Conservation (phyloP, 1,139 yeast genomes). For the Suhomyces bokatorum region DNA sequence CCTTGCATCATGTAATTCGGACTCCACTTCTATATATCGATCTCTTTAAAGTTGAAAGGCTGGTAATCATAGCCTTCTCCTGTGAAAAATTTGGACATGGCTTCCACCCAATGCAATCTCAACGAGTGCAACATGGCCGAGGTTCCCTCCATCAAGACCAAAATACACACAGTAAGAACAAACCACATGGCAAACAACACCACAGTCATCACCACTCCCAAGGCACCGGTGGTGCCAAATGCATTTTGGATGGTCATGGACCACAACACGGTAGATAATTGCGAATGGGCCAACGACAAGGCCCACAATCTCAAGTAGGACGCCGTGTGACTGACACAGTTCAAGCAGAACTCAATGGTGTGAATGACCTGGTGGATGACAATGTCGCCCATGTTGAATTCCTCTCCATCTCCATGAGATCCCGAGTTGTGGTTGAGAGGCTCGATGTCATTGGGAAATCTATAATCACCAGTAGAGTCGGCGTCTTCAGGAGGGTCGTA, state of each 20-base stretch:
- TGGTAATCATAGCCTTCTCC: constrained; percentile 92
- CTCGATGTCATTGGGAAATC: constrained; percentile 51
- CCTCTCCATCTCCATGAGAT: constrained; percentile 43
- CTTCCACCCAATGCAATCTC: constrained; percentile 98
- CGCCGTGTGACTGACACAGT: constrained; percentile 97
- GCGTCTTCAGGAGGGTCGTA: constrained; percentile 20
- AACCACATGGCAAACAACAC: constrained; percentile 93
- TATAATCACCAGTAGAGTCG: constrained; percentile 32
- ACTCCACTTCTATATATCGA: constrained; percentile 8
- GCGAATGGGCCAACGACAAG: constrained; percentile 94
- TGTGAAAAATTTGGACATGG: constrained; percentile 96
- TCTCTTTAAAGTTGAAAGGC: constrained; percentile 52
- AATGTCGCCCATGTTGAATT: constrained; percentile 79
- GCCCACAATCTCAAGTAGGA: constrained; percentile 98
- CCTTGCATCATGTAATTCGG: background rate
- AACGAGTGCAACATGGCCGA: constrained; percentile 97
- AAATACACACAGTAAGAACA: constrained; percentile 80
- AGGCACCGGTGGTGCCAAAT: constrained; percentile 66
- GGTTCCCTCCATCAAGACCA: constrained; percentile 98
- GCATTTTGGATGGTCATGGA: constrained; percentile 89
- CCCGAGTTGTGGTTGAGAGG: constrained; percentile 35
- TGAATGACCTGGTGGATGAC: constrained; percentile 98
- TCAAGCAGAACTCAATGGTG: constrained; percentile 96
- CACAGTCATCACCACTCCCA: constrained; percentile 74
- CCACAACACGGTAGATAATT: constrained; percentile 92